Evolutionary conservation across 208 protist species (phyloP).

Genomic region (Trypanosoma melophagium): DNA sequence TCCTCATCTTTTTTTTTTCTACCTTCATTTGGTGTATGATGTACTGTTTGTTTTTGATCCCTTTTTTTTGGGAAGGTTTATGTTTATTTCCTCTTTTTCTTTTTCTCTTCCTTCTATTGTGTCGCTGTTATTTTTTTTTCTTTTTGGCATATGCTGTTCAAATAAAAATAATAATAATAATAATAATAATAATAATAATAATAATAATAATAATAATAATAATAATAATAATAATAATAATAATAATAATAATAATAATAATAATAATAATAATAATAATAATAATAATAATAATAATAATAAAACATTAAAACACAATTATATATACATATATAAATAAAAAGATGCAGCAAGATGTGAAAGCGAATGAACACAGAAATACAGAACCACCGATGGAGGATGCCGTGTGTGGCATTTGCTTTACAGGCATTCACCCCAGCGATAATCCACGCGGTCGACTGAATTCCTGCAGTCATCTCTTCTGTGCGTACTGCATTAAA

Average conservation of each 20-base stretch:
- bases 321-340: no score
- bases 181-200: no score
- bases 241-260: no score
- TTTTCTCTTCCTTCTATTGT: background rate
- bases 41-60: conserved; percentile 8
- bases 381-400: background rate
- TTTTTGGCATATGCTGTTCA: no score
- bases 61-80: conserved; percentile 10
- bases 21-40: no score
- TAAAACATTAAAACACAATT: no score
- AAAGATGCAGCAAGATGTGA: background rate
- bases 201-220: no score
- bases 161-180: no score
- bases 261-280: no score
- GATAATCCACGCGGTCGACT: conserved; percentile 79
- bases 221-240: no score
- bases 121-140: background rate
- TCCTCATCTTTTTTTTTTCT: background rate
- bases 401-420: conserved; percentile 75
- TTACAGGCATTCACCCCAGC: conserved; percentile 60
- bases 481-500: conserved; percentile 83
- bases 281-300: no score
- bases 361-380: background rate
- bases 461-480: conserved; percentile 85
- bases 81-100: background rate